Evolutionary conservation across 345 rosid genomes (phyloP).

Genomic region (Arabidopsis thaliana): DNA sequence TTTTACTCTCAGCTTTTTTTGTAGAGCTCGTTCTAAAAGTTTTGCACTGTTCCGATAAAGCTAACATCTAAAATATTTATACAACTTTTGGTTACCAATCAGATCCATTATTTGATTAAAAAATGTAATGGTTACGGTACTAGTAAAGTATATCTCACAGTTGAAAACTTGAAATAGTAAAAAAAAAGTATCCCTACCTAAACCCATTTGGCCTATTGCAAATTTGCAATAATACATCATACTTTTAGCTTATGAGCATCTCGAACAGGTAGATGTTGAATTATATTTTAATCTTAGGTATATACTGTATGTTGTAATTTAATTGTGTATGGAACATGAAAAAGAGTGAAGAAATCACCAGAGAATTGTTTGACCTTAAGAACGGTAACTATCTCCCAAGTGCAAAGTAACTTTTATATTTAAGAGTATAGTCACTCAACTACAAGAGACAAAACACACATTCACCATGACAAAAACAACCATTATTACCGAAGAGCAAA

Average conservation of each 20-base stretch:
- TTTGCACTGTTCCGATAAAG: too few relatives aligned
- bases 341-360: background rate
- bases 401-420: background rate
- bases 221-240: background rate
- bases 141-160: too few relatives aligned
- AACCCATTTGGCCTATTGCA: background rate
- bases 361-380: background rate
- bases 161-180: too few relatives aligned
- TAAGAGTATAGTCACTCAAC: background rate
- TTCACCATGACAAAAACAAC: constrained; percentile 1
- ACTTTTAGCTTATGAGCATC: background rate
- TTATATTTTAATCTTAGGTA: background rate
- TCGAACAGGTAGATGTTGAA: background rate
- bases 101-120: too few relatives aligned
- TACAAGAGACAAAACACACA: background rate
- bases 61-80: too few relatives aligned
- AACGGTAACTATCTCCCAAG: background rate
- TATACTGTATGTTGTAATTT: too few relatives aligned
- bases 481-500: background rate
- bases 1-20: too few relatives aligned
- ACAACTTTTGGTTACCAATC: too few relatives aligned
- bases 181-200: background rate
- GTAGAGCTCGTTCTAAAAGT: too few relatives aligned
- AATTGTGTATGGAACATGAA: background rate
- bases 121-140: too few relatives aligned